Conservation (phyloP, 2,329 filamentous ascomycete genomes). For the Aspergillus versicolor region DNA sequence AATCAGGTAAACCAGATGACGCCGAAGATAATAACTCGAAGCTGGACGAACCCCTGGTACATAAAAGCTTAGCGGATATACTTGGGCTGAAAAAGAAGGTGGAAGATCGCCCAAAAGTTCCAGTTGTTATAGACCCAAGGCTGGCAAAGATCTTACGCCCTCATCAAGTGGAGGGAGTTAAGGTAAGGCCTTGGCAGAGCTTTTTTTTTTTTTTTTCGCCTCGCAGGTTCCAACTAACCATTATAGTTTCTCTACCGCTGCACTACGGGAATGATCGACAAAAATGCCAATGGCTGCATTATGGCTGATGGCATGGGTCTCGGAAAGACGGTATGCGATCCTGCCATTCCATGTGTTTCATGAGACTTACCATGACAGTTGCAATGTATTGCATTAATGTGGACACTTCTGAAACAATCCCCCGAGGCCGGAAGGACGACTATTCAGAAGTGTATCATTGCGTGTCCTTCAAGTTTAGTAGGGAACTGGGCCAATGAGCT, state of each 20-base stretch:
- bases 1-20: slow-evolving; percentile 50
- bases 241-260: slow-evolving; percentile 81
- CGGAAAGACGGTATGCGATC: slow-evolving; percentile 70
- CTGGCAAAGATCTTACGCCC: slow-evolving; percentile 87
- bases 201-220: not conserved
- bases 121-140: slow-evolving; percentile 91
- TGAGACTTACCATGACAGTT: slow-evolving; percentile 46
- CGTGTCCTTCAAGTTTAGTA: slow-evolving; percentile 92
- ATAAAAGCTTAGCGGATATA: slow-evolving; percentile 94
- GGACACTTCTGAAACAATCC: slow-evolving; percentile 94
- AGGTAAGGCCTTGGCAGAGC: slow-evolving; percentile 43
- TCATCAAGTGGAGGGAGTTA: slow-evolving; percentile 97
- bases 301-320: slow-evolving; percentile 99
- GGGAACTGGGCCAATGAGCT: slow-evolving; percentile 98
- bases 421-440: slow-evolving; percentile 90
- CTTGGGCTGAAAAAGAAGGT: slow-evolving; percentile 90
- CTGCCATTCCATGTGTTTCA: not conserved
- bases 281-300: slow-evolving; percentile 93
- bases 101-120: slow-evolving; percentile 81
- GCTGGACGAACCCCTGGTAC: slow-evolving; percentile 77
- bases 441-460: slow-evolving; percentile 95
- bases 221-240: not conserved
- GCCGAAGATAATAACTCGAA: slow-evolving; percentile 51
- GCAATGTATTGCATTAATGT: slow-evolving; percentile 94
- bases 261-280: slow-evolving; percentile 91